Evolutionary conservation across 2,329 filamentous ascomycete species (phyloP), one percentile per base, ranked within the genome.

Genomic region (Fusarium odoratissimum): DNA sequence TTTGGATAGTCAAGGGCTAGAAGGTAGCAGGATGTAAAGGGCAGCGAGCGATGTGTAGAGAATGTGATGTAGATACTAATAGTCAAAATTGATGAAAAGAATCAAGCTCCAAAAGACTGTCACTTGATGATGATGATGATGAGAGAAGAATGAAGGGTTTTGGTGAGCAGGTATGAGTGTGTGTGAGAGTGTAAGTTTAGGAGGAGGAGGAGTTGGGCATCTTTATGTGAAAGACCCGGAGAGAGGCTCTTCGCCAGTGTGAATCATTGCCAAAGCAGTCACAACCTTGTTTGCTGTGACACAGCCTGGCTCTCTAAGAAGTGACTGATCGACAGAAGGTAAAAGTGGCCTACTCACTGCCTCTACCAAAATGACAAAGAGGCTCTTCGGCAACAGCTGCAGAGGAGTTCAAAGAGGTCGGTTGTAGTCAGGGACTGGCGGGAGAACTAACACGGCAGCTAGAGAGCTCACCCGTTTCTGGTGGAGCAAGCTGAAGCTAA

Each of bases 401-500:
- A 31, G 56, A 12, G 17, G 38, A 28, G 31, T 19, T 37, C 38
- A 64, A 45, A 31, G 51, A 37, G 51, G 28, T n/a, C n/a, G 19
- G 41, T 25, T 19, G 30, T 33, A n/a, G 35, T 14, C n/a, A 28
- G 60, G 30, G 23, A 42, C 30, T 23, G 7, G 40, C 37, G 42
- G 59, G 46, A 64, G 67, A 35, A 44, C 65, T 64, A 59, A 42
- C 46, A 25, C 63, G 52, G 63, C 56, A 54, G 64, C 59, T 60
- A 72, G 38, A 7, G 35, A 64, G 54, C 65, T 64, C 21, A 54
- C 37, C 46, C 59, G 69, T 41, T 45, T 31, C 42, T 61, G 40
- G 70, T 71, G 56, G 70, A 58, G 60, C 35, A 70, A 67, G 52
- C 59, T 40, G 38, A 69, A 61, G 44, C 37, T 44, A 67, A 42